These are phyloP conservation scores for Xylaria flabelliformis DNA, from an alignment of 495 filamentous ascomycete genomes.

Conservation along the genomic window DNA sequence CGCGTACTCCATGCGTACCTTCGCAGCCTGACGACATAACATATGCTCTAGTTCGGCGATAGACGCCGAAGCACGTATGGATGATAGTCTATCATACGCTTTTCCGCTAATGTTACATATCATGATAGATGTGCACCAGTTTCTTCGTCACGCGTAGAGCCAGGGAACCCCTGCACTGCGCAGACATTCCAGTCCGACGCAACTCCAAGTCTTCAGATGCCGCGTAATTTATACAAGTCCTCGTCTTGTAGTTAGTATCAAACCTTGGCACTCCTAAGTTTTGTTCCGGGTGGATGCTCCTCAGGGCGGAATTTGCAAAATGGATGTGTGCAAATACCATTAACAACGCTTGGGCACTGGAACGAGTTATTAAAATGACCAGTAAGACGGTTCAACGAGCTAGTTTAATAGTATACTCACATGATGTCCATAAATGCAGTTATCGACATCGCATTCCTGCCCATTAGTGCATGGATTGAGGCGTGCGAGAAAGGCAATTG, in stretches of 20 bases:
- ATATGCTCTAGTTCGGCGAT: not conserved
- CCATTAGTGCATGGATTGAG: conserved; percentile 81
- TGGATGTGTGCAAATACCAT: conserved; percentile 50
- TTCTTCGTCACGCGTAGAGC: conserved; percentile 5
- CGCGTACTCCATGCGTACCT: not conserved
- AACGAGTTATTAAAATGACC: conserved; percentile 18
- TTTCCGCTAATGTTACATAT: conserved; percentile 26
- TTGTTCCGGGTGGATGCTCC: conserved; percentile 59
- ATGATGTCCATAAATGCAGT: conserved; percentile 86
- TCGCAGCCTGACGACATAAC: not conserved
- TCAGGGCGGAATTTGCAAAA: conserved; percentile 55
- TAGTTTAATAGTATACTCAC: conserved; percentile 37
- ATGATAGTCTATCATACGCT: not conserved
- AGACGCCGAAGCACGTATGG: conserved; percentile 7
- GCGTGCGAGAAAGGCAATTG: conserved; percentile 72
- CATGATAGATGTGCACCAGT: conserved; percentile 3
- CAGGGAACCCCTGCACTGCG: not conserved
- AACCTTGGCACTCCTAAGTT: conserved; percentile 45
- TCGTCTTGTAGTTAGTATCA: conserved; percentile 14
- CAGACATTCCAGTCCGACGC: not conserved
- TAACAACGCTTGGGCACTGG: conserved; percentile 50
- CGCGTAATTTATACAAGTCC: conserved; percentile 12
- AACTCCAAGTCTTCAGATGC: not conserved
- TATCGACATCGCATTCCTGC: conserved; percentile 72
- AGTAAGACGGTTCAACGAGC: not conserved